Evolutionary conservation across 2,329 filamentous ascomycete genomes (phyloP).

Genomic region (Monosporascus sp.): DNA sequence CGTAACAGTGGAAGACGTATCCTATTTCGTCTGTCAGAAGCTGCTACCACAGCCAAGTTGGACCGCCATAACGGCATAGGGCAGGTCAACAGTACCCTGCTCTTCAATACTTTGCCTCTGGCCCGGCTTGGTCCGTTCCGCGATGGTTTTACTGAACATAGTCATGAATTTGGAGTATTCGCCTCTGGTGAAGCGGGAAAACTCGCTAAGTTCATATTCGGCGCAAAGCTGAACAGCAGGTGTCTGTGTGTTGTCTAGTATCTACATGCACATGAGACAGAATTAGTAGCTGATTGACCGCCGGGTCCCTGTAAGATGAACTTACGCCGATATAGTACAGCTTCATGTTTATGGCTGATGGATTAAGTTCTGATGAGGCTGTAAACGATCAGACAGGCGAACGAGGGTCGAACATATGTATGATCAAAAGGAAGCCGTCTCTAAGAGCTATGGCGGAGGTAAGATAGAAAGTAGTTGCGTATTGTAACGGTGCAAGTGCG

Average conservation of each 20-base stretch:
- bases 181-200: slow-evolving; percentile 66
- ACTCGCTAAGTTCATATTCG: slow-evolving; percentile 73
- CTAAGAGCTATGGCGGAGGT: too few relatives aligned
- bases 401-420: too few relatives aligned
- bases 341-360: slow-evolving; percentile 59
- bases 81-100: slow-evolving; percentile 47
- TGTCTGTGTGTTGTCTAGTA: slow-evolving; percentile 8
- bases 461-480: too few relatives aligned
- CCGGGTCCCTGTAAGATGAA: slow-evolving; percentile 18
- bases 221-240: slow-evolving; percentile 71
- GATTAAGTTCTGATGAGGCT: too few relatives aligned
- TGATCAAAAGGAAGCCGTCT: too few relatives aligned
- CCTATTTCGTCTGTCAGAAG: slow-evolving; percentile 31
- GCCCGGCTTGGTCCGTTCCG: slow-evolving; percentile 75
- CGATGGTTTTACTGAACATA: slow-evolving; percentile 80
- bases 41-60: too few relatives aligned
- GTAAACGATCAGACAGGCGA: too few relatives aligned
- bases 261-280: background rate
- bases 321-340: slow-evolving; percentile 81
- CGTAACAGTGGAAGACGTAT: slow-evolving; percentile 75
- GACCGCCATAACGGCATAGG: too few relatives aligned
- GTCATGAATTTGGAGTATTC: slow-evolving; percentile 61
- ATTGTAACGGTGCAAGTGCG: too few relatives aligned
- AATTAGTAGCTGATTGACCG: slow-evolving; percentile 16
- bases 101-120: slow-evolving; percentile 83